Conservation (phyloP, 2,329 filamentous ascomycete species). For the Fusarium temperatum region DNA sequence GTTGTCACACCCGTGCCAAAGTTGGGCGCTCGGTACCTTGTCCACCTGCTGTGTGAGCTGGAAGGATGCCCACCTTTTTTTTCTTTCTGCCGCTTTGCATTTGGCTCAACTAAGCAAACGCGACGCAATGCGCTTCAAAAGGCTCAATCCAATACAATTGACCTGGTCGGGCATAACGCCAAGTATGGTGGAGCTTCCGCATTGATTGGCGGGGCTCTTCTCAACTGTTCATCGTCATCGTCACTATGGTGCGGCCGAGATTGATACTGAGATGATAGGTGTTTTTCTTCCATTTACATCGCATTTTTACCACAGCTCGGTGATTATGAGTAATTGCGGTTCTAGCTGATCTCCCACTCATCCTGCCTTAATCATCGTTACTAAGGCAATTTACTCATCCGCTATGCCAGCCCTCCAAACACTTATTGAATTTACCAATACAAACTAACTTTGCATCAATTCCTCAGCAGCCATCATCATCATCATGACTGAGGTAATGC, state of each 20-base stretch:
- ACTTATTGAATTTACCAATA: not conserved
- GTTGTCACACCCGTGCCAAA: slow-evolving; percentile 35
- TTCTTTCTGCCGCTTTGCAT: not conserved
- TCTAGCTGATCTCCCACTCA: not conserved
- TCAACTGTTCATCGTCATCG: slow-evolving; percentile 43
- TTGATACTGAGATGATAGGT: slow-evolving; percentile 6
- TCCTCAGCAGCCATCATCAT: slow-evolving; percentile 13
- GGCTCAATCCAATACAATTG: slow-evolving; percentile 31
- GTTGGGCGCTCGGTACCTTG: slow-evolving; percentile 35
- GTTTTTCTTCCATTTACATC: slow-evolving; percentile 18
- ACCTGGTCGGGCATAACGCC: slow-evolving; percentile 35
- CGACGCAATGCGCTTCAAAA: slow-evolving; percentile 18
- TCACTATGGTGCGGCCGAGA: slow-evolving; percentile 30
- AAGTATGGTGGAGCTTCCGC: slow-evolving; percentile 40
- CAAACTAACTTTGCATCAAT: slow-evolving; percentile 17
- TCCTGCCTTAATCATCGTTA: not conserved
- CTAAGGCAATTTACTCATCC: not conserved
- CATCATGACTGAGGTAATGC: slow-evolving; percentile 39
- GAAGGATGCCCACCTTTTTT: slow-evolving; percentile 21
- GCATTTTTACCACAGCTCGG: not conserved
- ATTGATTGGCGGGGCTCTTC: slow-evolving; percentile 40
- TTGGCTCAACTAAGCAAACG: slow-evolving; percentile 32
- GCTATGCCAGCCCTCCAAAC: not conserved
- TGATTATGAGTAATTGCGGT: not conserved
- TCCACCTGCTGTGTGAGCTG: slow-evolving; percentile 7